Evolutionary conservation across 768 basidiomycete genomes (phyloP), one percentile per base, ranked within the genome.

Genomic region (Macrolepiota albuminosa): DNA sequence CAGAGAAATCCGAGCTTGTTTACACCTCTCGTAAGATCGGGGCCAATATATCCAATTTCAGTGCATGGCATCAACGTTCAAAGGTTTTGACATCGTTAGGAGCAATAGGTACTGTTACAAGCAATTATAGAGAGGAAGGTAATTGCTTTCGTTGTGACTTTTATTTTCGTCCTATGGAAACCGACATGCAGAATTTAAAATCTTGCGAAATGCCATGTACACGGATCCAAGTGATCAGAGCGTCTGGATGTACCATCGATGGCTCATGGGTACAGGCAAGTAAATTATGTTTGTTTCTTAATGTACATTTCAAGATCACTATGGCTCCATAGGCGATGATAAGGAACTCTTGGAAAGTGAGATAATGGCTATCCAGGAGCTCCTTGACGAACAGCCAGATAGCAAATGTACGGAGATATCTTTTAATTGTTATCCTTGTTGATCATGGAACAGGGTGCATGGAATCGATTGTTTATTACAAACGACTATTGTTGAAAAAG

Each of bases 241-340:
- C 61, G 93, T 92, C 0, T 99, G 97, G 97, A 85, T 99, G 59
- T 99, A 98, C 71, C 97, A 98, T 68, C 85, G 95, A n/a, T 98
- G 96, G 95, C 80, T 99, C 2, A 83, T 98, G 55, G 93, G 93
- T 8, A 72, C 82, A 62, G 88, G 95, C 88, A 67, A 61, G 80
- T 63, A 39, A 42, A 11, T 40, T n/a, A 24, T 16, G 33, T 56
- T 21, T 16, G 33, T 56, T 21, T 43, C 16, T 24, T 42, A n/a
- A 39, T 40, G 24, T 11, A 29, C n/a, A 16, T 34, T 34, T 42
- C 47, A 52, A 39, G 64, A 48, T 63, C n/a, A 26, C 34, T 24
- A 10, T 16, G 50, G 45, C 24, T n/a, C 11, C 36, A 9, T 61
- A 91, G 93, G 88, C 7, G 78, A 86, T 2, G 78, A 86, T 58